These are phyloP conservation scores for Saitozyma podzolica DNA, from an alignment of 768 basidiomycete species.

Conservation along the genomic window DNA sequence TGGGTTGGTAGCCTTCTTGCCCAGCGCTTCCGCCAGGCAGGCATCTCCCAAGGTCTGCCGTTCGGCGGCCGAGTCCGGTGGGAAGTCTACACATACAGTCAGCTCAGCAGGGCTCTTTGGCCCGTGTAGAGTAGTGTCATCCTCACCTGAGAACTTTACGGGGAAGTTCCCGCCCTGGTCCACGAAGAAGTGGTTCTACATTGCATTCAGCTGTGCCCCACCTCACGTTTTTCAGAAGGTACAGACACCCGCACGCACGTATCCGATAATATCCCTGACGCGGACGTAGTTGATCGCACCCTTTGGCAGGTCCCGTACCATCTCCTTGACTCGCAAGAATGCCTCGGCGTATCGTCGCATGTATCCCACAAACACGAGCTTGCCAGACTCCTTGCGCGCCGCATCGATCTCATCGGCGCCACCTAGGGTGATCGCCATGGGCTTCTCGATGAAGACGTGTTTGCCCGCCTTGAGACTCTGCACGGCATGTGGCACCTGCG, in stretches of 20 bases:
- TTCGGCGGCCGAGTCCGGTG: conserved; percentile 7
- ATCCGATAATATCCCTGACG: conserved; percentile 44
- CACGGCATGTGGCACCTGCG: conserved; percentile 11
- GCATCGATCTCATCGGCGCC: conserved; percentile 33
- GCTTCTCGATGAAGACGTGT: conserved; percentile 49
- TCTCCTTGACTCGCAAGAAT: conserved; percentile 34
- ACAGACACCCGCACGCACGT: conserved; percentile 15
- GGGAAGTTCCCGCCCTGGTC: conserved; percentile 14
- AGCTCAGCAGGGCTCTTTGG: too few relatives aligned
- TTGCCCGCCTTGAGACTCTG: conserved; percentile 27
- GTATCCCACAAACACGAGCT: conserved; percentile 42
- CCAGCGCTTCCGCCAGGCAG: conserved; percentile 13
- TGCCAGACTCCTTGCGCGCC: conserved; percentile 26
- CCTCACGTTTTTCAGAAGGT: not conserved
- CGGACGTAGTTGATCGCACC: conserved; percentile 18
- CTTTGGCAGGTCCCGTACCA: conserved; percentile 14
- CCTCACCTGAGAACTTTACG: conserved; percentile 18
- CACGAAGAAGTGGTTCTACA: conserved; percentile 20
- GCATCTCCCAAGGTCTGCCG: not conserved
- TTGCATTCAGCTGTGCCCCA: not conserved
- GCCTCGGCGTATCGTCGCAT: conserved; percentile 48
- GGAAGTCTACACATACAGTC: conserved; percentile 17
- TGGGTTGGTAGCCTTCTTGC: conserved; percentile 10
- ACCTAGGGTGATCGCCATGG: conserved; percentile 30
- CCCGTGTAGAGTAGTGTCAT: not conserved